Base-by-base conservation (phyloP, 202 grass and related monocot genomes). In the Setaria italica region DNA sequence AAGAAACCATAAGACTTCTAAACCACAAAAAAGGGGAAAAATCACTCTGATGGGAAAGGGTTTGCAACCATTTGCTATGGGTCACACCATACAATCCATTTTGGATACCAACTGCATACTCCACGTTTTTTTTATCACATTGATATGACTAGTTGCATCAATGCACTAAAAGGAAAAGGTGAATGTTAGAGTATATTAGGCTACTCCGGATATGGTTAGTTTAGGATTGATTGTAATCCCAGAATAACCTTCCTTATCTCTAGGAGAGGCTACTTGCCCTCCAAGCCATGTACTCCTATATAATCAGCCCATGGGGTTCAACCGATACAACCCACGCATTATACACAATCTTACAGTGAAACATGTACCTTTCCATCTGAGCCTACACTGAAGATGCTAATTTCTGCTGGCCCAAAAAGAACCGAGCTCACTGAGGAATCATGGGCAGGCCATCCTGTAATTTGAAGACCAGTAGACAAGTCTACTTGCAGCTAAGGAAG, bases 401-500 rank as follows among this genome's bases (percentile, higher is more conserved):
- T 98, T 89, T 98, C 93, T 80, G 90, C 91, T 49, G 92, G 95
- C 54, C 95, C 95, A 90, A 97, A 97, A 85, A 91, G 88, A 82
- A 97, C 80, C 49, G 90, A 95, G 79, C 89, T 93, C 72, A 95
- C 85, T 62, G 95, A 90, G 17, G 87, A 88, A 79, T 97, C 92
- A 95, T 97, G 95, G 19, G 95, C 95, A 69, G 95, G 95, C 92
- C 95, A 97, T 81, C 95, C 92, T 49, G 95, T 97, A 77, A 97
- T 97, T 89, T 95, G 95, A 74, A 97, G 90, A 85, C 95, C 91
- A 88, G 92, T 90, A 87, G 92, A 95, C 95, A 97, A 95, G 84
- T 97, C 95, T 97, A 82, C 87, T 65, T 67, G 62, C 77, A 66
- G 82, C 85, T 66, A 89, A 91, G 84, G 65, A 86, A 93, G 37